Conservation (phyloP, 225 moss, liverwort and hornwort genomes). For the Lunularia cruciata region DNA sequence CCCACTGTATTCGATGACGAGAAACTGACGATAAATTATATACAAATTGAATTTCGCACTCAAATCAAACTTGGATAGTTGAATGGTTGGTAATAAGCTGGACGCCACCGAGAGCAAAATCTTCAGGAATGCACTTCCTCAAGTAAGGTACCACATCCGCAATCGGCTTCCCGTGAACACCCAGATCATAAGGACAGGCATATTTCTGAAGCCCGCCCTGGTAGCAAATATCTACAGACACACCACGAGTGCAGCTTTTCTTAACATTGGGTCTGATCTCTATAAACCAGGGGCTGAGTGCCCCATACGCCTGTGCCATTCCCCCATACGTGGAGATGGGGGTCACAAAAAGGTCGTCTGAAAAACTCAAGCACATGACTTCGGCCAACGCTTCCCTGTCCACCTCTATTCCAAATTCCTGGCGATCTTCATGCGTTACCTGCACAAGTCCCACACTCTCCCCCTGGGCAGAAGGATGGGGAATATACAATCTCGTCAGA, state of each 20-base stretch:
- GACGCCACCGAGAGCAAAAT: constrained; percentile 54
- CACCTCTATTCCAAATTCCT: constrained; percentile 72
- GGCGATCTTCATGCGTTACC: constrained; percentile 64
- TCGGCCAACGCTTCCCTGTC: constrained; percentile 80
- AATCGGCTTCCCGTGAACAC: constrained; percentile 49
- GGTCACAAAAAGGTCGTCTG: constrained; percentile 73
- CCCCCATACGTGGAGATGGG: constrained; percentile 87
- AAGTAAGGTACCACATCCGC: constrained; percentile 50
- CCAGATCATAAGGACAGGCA: constrained; percentile 55
- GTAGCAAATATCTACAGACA: constrained; percentile 64
- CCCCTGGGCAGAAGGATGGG: constrained; percentile 52
- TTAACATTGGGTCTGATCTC: constrained; percentile 37
- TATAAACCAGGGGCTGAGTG: constrained; percentile 66
- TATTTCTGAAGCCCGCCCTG: constrained; percentile 48
- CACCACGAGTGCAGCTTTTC: constrained; percentile 56
- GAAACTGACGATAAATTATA: too few species aligned
- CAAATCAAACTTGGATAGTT: too few species aligned
- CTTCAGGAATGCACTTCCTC: constrained; percentile 57
- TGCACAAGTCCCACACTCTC: constrained; percentile 70
- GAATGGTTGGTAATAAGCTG: constrained; percentile 57
- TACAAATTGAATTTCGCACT: too few species aligned
- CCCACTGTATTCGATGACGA: too few species aligned
- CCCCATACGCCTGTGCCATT: constrained; percentile 80
- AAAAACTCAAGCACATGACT: constrained; percentile 62
- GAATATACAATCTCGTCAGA: constrained; percentile 57